Evolutionary conservation across 2,329 filamentous ascomycete genomes (phyloP).

Genomic region (Apiospora kogelbergensis): DNA sequence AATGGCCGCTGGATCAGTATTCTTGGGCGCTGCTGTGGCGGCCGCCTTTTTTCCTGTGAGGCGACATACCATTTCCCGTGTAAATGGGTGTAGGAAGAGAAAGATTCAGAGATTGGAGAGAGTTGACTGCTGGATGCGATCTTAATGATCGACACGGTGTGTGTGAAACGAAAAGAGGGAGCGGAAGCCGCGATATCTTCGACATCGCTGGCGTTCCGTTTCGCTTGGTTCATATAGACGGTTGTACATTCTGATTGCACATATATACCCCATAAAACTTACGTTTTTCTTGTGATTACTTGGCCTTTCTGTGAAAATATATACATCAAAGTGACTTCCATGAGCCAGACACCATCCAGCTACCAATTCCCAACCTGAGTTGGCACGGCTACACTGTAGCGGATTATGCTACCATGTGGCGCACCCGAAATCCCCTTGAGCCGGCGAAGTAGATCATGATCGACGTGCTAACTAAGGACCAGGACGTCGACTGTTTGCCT

Average conservation of each 20-base stretch:
- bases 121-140: neutral
- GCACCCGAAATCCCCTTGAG: too few species aligned
- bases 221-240: slow-evolving; percentile 7
- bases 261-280: neutral
- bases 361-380: too few species aligned
- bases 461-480: neutral
- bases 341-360: too few species aligned
- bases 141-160: neutral
- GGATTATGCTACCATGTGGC: too few species aligned
- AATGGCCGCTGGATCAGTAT: slow-evolving; percentile 37
- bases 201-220: neutral
- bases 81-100: neutral
- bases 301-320: neutral
- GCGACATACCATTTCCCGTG: neutral
- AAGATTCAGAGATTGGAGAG: neutral
- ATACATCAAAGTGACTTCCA: neutral
- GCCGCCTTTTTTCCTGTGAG: slow-evolving; percentile 40
- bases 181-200: neutral
- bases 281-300: too few species aligned
- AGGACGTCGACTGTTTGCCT: neutral
- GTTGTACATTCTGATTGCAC: slow-evolving; percentile 7
- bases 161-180: neutral
- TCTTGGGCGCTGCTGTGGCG: slow-evolving; percentile 41
- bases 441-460: too few species aligned
- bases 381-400: too few species aligned